Evolutionary conservation across 257 asterid species (phyloP).

Genomic region (Orobanche coerulescens): DNA sequence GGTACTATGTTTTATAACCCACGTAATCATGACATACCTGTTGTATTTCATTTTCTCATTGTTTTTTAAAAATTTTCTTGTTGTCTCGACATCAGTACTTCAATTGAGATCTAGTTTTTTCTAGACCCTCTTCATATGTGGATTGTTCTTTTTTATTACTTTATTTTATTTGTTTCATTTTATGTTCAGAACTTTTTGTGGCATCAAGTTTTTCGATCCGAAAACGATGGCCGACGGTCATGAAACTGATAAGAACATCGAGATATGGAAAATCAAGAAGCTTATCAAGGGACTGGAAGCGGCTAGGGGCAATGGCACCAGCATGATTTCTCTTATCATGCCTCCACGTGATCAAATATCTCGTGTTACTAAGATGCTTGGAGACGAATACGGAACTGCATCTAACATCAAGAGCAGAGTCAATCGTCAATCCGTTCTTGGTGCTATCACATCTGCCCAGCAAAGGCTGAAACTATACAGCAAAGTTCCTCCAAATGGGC

Average conservation of each 20-base stretch:
- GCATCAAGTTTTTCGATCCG: no score
- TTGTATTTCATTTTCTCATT: no score
- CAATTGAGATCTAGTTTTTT: no score
- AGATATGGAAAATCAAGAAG: conserved; percentile 1
- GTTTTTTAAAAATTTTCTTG: no score
- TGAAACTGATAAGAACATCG: not conserved
- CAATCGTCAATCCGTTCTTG: not conserved
- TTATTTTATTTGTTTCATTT: no score
- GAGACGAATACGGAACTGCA: not conserved
- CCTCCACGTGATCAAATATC: not conserved
- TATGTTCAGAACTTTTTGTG: no score
- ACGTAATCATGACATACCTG: no score
- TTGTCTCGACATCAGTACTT: no score
- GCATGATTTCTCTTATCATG: conserved; percentile 2
- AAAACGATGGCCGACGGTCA: not conserved
- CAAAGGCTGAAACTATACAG: not conserved
- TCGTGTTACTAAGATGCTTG: not conserved
- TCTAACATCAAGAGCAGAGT: conserved; percentile 5
- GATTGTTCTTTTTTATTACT: no score
- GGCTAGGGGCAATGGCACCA: not conserved
- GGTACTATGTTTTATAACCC: no score
- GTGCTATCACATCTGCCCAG: not conserved
- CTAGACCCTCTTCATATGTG: no score
- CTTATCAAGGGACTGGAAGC: not conserved
- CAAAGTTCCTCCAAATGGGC: not conserved